Evolutionary conservation across 345 rosid species (phyloP), one percentile per base, ranked within the genome.

Genomic region (Sonneratia alba): DNA sequence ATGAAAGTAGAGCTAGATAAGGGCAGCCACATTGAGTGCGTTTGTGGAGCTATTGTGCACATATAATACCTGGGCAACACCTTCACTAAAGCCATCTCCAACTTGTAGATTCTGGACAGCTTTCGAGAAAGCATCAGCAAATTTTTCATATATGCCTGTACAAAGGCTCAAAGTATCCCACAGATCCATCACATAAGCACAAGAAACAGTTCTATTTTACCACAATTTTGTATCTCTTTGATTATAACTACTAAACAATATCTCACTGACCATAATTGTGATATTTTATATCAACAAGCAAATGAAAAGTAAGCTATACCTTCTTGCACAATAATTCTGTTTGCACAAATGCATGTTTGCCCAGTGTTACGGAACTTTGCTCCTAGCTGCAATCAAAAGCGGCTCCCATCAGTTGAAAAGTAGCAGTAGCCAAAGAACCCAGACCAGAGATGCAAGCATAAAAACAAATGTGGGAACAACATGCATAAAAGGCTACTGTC

Each of bases 281-380:
- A 9, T 62, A 16, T n/a, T 62, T 32, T 4, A 62, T 34, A 34
- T 34, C 36, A 3, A 27, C 19, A 24, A 68, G 49, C 49, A n/a
- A 24, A 68, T 10, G 0, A 40, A 27, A 24, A 27, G 7, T 19
- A 22, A 16, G 45, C 73, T 27, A 64, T 87, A 95, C 99, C 99
- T 84, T 95, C 98, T 87, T 95, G 98, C 76, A 92, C 98, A 73
- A 92, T 73, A 62, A 95, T 74, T 86, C 98, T 86, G 73, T 95
- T 95, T 21, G 94, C 94, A 76, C 98, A 92, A 74, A 95, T 98
- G 81, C 98, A 95, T 51, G 99, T 95, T 83, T 92, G 97, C 72
- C 99, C 97, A 81, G 88, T 89, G 67, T 95, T 95, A 71, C 98
- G 91, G 72, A 92, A 95, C 84, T 92, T 95, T 0, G 98, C 91